Conservation (phyloP, 192 early-diverging fungal species). For the Backusella liffmaniae region DNA sequence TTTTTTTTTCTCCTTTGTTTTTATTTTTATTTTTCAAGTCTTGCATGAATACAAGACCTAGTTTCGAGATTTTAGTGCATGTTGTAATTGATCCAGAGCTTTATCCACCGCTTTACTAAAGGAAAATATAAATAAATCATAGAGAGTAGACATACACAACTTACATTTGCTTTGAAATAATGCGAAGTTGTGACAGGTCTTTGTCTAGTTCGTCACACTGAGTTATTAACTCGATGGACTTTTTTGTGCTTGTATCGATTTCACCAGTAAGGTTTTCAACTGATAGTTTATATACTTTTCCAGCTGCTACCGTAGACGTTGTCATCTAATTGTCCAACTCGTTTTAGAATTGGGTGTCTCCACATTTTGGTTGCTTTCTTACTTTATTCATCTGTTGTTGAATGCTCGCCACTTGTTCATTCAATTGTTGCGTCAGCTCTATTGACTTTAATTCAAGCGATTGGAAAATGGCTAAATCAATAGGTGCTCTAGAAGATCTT, state of each 20-base stretch:
- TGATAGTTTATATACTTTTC: constrained; percentile 11
- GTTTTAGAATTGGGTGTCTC: background rate
- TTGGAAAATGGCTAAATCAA: constrained; percentile 11
- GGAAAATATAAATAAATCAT: background rate
- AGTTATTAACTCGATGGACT: constrained; percentile 27
- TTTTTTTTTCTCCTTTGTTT: no score
- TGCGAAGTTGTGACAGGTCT: constrained; percentile 24
- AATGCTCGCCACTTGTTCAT: constrained; percentile 1
- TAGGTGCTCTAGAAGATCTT: background rate
- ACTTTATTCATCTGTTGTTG: constrained; percentile 12
- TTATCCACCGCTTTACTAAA: constrained; percentile 17
- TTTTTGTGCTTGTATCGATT: constrained; percentile 16
- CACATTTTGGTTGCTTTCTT: background rate
- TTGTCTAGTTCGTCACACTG: constrained; percentile 39
- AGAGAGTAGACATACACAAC: no score
- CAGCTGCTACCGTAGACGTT: constrained; percentile 6
- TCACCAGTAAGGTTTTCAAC: constrained; percentile 14
- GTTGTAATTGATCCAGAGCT: constrained; percentile 14
- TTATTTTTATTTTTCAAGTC: background rate
- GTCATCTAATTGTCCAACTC: constrained; percentile 9
- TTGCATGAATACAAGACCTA: background rate
- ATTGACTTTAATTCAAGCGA: background rate
- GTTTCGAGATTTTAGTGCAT: background rate
- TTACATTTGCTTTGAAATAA: constrained; percentile 20
- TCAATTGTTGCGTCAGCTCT: constrained; percentile 1